Base-by-base conservation (phyloP, 2,329 filamentous ascomycete species). In the Colletotrichum siamense region DNA sequence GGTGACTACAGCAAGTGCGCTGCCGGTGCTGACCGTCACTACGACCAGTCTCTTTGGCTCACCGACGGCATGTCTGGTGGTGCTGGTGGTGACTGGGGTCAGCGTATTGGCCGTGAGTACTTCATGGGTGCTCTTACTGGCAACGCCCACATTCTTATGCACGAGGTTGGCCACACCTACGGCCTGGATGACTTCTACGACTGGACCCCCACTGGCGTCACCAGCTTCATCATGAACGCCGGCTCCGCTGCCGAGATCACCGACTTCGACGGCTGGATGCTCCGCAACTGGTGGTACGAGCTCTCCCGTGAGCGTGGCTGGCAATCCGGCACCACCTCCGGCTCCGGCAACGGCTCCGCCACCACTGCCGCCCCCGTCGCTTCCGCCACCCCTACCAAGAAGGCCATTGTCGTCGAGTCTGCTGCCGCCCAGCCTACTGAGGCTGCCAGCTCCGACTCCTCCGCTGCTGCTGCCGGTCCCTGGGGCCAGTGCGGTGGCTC, bases 251-350 rank as follows among this genome's bases (percentile, higher is more conserved):
- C 79, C 24, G 75, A 82, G 63, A 83, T 89, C 24, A 89, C 87
- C 4, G 87, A 89, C 57, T 89, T 89, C 65, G 87, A 89, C 69
- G 86, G 85, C 24, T 89, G 87, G 87, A 89, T 89, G 87, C 79
- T 86, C 63, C 80, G 87, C 2, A 86, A 89, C 79, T 89, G 86
- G 86, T 89, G 86, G 86, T 81, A 84, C 39, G 79, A 83, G 76
- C 78, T 83, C 39, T 83, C 82, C 32, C 81, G 82, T 1, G 55
- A 79, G 22, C 81, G 82, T 0, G 79, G 79, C 71, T 83, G 82
- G 82, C 79, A 81, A 28, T 71, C 76, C 22, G 62, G 52, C 49
- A 32, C 71, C 32, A 44, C 39, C 34, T 69, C 64, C 68, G 52
- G 61, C 52, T 69, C 70, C 36, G 61, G 69, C n/a, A 59, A 26